Evolutionary conservation across 1,139 yeast species (phyloP), one percentile per base, ranked within the genome.

Genomic region (Debaryomyces nepalensis): DNA sequence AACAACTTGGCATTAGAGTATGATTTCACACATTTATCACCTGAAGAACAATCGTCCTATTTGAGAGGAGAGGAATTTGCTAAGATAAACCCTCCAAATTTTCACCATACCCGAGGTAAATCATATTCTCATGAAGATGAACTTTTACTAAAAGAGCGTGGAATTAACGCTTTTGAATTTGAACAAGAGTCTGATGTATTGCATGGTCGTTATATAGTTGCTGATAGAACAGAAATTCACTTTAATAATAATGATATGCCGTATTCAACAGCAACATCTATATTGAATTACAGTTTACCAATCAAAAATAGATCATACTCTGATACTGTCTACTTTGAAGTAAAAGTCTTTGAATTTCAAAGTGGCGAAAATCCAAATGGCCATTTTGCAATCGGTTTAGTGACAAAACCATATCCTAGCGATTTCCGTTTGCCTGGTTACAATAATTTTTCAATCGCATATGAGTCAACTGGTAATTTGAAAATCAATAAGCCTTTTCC

Each of bases 371-470:
- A 55, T 23, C 67, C 72, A 10, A 78, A 88, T 15, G 61, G 36
- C 58, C 78, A 73, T 51, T 73, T 90, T 18, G 73, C 90, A 19
- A 76, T 93, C 33, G 99, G 99, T 0, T 69, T 91, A 23, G 80
- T 87, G 9, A 86, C 97, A 0, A 86, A 84, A 55, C 97, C 98
- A 1, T 90, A 90, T 58, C 98, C 99, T 1, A 50, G 59, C 12
- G 70, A 82, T 39, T 93, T 90, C 62, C 73, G 96, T 51, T 71
- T 90, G 27, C 99, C 99, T 0, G 98, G 98, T 0, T 77, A 78
- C 57, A 83, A 86, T 53, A 79, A 82, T 41, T 88, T 85, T 59
- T 87, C 96, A 0, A 81, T 91, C 39, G 93, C 95, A 1, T 87
- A 91, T 61, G 97, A 90, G 57, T 82, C 95, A 10, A 81, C 85